phyloP scores from a whole-genome alignment of 129 eudicot genomes.

The Lactuca saligna region DNA sequence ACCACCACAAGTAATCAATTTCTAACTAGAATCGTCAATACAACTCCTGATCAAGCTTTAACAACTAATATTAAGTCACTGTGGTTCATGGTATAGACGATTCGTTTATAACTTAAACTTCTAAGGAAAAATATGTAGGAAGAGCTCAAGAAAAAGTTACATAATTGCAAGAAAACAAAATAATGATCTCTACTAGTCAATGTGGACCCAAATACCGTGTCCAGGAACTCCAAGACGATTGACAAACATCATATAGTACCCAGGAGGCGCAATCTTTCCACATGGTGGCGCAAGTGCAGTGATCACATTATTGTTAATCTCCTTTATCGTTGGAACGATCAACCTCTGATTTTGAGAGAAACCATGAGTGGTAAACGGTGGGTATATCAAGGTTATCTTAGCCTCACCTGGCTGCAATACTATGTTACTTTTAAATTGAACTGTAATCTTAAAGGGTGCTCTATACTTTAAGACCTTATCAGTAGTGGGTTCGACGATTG shows the following conservation, averaged over 20 bases:
- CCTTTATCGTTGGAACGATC: constrained; percentile 27
- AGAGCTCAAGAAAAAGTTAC: background rate
- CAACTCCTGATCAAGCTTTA: background rate
- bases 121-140: background rate
- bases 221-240: constrained; percentile 67
- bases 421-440: constrained; percentile 10
- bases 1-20: background rate
- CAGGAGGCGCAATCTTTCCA: constrained; percentile 78
- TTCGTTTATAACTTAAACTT: background rate
- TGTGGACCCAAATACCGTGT: constrained; percentile 63
- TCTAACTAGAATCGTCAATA: background rate
- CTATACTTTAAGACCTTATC: constrained; percentile 46
- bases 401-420: constrained; percentile 14
- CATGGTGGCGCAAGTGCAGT: constrained; percentile 51
- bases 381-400: constrained; percentile 55
- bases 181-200: constrained; percentile 23
- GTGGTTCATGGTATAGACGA: background rate
- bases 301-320: background rate
- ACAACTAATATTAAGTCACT: background rate
- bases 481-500: constrained; percentile 4
- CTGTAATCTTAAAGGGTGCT: constrained; percentile 17
- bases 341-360: constrained; percentile 69
- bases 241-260: constrained; percentile 63
- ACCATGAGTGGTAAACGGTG: constrained; percentile 86
- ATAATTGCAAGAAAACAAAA: background rate